Conservation (phyloP, 345 rosid species). For the Syzygium aromaticum region DNA sequence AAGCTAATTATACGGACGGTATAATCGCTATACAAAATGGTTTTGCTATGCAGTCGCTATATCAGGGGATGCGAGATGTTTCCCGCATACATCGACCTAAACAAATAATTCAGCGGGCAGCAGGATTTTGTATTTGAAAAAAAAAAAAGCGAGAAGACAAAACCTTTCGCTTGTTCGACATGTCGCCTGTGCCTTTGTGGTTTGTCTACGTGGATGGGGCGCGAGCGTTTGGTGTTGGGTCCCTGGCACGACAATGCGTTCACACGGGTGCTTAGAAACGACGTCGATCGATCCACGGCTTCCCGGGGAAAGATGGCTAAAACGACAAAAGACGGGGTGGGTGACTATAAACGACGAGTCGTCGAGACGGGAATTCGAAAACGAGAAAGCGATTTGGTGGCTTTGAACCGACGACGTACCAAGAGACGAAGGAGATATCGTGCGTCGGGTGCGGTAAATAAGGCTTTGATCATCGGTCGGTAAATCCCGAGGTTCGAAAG, state of each 20-base stretch:
- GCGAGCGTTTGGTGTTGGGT: neutral
- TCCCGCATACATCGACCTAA: neutral
- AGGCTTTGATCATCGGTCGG: neutral
- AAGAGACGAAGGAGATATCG: neutral
- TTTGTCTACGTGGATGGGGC: neutral
- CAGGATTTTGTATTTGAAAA: neutral
- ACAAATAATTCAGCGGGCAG: neutral
- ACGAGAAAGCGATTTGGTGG: neutral
- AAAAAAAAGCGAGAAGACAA: neutral
- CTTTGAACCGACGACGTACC: too few relatives aligned
- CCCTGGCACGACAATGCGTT: neutral
- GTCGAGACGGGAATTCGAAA: neutral
- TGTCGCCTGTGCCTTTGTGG: neutral
- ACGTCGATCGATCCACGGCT: too few relatives aligned
- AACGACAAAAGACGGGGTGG: neutral
- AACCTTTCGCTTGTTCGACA: neutral
- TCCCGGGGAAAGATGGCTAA: neutral
- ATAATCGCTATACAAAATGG: neutral
- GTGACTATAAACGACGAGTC: neutral
- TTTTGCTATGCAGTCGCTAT: neutral
- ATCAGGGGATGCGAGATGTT: neutral
- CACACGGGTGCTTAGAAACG: neutral
- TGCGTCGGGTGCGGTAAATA: neutral
- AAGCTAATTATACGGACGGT: neutral
- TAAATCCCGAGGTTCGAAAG: neutral